phyloP scores from a whole-genome alignment of 441 rosid genomes.

The Eruca vesicaria region DNA sequence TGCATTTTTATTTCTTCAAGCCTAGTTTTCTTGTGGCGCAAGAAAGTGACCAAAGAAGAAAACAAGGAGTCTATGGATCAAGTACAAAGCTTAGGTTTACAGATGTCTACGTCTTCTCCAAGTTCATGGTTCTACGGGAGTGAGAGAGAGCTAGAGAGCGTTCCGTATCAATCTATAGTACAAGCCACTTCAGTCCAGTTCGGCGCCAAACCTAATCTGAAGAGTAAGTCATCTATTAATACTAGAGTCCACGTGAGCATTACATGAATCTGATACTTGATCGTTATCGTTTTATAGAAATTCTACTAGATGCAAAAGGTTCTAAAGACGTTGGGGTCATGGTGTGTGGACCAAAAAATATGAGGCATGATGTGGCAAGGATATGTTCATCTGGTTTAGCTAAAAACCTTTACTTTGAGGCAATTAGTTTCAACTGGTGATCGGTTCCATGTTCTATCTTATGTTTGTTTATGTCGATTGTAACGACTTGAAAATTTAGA shows the following conservation, averaged over 20 bases:
- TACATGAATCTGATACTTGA: not conserved
- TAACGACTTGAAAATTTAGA: not conserved
- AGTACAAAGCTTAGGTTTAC: conserved; percentile 35
- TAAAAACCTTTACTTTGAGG: conserved; percentile 51
- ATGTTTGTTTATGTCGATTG: not conserved
- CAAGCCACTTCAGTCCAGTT: conserved; percentile 48
- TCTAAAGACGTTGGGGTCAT: conserved; percentile 46
- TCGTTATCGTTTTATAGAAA: conserved; percentile 27
- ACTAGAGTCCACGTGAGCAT: not conserved
- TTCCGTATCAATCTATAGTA: conserved; percentile 43
- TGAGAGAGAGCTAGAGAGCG: conserved; percentile 51
- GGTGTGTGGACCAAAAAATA: conserved; percentile 54
- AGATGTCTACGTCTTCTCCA: conserved; percentile 34
- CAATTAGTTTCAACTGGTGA: conserved; percentile 59
- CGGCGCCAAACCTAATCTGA: conserved; percentile 54
- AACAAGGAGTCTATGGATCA: conserved; percentile 28
- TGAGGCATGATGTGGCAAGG: conserved; percentile 56
- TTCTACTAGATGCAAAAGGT: conserved; percentile 41
- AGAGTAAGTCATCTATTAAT: conserved; percentile 35
- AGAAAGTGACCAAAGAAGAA: conserved; percentile 28
- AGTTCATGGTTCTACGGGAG: conserved; percentile 36
- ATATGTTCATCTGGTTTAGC: conserved; percentile 54
- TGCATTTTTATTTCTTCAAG: conserved; percentile 40
- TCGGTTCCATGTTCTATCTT: not conserved
- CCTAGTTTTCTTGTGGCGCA: conserved; percentile 43